phyloP scores from a whole-genome alignment of 2,329 filamentous ascomycete species.

The Cytospora schulzeri region DNA sequence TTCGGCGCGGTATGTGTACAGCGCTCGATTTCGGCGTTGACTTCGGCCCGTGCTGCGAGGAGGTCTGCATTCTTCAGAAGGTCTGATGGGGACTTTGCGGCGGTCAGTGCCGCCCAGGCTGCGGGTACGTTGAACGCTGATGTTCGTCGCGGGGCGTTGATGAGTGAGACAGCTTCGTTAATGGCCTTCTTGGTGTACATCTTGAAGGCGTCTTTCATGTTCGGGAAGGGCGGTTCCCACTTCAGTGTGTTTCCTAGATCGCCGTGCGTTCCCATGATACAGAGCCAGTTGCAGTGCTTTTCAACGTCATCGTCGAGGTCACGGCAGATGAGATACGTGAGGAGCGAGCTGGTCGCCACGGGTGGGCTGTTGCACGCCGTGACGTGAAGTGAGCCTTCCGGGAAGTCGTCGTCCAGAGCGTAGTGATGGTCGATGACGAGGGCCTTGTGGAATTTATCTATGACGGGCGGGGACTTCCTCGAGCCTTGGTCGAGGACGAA shows the following conservation, averaged over 20 bases:
- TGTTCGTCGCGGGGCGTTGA: conserved; percentile 67
- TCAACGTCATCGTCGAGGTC: conserved; percentile 54
- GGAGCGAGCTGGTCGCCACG: conserved; percentile 64
- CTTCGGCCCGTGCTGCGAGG: conserved; percentile 57
- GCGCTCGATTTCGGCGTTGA: conserved; percentile 62
- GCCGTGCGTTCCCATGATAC: conserved; percentile 66
- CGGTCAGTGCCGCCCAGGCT: conserved; percentile 61
- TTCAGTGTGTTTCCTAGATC: conserved; percentile 67
- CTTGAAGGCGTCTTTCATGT: conserved; percentile 64
- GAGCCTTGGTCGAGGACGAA: conserved; percentile 70
- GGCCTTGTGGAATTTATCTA: conserved; percentile 51
- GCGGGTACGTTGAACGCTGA: conserved; percentile 60
- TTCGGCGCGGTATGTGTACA: conserved; percentile 64
- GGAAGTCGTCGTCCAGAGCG: conserved; percentile 57
- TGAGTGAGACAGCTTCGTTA: conserved; percentile 63
- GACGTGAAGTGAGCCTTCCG: conserved; percentile 54
- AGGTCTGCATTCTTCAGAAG: conserved; percentile 53
- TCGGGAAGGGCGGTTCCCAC: conserved; percentile 67
- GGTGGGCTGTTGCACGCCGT: conserved; percentile 66
- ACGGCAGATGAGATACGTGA: conserved; percentile 66
- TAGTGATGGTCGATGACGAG: conserved; percentile 69
- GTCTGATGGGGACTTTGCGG: conserved; percentile 51
- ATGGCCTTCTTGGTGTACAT: conserved; percentile 61
- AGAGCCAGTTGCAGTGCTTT: conserved; percentile 60
- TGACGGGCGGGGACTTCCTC: conserved; percentile 54